Conservation (phyloP, 257 asterid genomes). For the Nicotiana benthamiana region DNA sequence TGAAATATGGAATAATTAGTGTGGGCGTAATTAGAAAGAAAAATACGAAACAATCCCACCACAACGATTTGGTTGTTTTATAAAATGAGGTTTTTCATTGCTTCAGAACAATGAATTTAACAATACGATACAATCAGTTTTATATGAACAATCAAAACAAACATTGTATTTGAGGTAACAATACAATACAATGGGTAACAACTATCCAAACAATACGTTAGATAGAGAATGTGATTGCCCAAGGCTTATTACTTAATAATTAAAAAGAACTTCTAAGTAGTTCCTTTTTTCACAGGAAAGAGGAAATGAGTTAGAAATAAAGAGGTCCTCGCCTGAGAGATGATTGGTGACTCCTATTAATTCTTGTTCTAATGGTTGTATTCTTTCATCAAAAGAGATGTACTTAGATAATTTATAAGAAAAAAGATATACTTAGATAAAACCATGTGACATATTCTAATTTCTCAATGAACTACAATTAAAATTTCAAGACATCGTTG, state of each 20-base stretch:
- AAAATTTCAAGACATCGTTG: not conserved
- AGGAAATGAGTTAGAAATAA: not conserved
- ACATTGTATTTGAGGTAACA: no score
- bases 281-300: not conserved
- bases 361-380: not conserved
- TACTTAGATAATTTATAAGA: not conserved
- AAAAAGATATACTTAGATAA: not conserved
- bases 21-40: no score
- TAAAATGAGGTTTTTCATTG: no score
- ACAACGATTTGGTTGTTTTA: no score
- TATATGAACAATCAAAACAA: no score
- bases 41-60: no score
- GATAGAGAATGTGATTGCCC: not conserved
- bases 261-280: not conserved
- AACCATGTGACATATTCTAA: not conserved
- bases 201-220: no score
- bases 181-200: no score
- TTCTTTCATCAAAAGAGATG: not conserved
- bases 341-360: not conserved
- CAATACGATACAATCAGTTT: no score
- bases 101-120: no score
- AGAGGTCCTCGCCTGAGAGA: not conserved
- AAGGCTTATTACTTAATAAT: not conserved
- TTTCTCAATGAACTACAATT: not conserved
- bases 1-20: no score